These are phyloP conservation scores for Globisporangium iwayamae DNA, from an alignment of 352 stramenopile species.

Conservation along the genomic window DNA sequence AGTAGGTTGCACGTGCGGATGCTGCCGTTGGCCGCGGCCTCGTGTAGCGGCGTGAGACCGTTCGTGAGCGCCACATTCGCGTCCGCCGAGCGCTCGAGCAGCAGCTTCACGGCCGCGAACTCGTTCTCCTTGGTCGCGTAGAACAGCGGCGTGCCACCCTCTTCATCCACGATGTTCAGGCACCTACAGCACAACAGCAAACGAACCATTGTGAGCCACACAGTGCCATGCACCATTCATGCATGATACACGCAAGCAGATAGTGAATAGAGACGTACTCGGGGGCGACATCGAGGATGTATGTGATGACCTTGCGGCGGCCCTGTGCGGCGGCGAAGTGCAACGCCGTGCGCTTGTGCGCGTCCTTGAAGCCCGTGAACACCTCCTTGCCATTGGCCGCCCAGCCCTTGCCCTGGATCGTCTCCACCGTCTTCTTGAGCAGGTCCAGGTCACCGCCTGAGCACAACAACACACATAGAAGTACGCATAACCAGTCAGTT, in stretches of 20 bases:
- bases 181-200: conserved; percentile 11
- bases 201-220: neutral
- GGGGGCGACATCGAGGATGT: conserved; percentile 61
- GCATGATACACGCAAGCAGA: neutral
- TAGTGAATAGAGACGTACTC: conserved; percentile 22
- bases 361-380: conserved; percentile 76
- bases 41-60: conserved; percentile 61
- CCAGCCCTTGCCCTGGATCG: conserved; percentile 56
- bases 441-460: conserved; percentile 72
- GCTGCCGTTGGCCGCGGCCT: conserved; percentile 66
- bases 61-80: conserved; percentile 51
- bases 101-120: conserved; percentile 58
- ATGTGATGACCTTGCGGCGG: conserved; percentile 68
- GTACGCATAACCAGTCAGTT: neutral
- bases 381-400: conserved; percentile 48
- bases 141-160: conserved; percentile 64
- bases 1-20: conserved; percentile 56
- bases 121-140: conserved; percentile 79
- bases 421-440: conserved; percentile 59
- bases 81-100: conserved; percentile 57
- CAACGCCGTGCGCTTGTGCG: conserved; percentile 73
- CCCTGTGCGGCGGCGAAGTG: conserved; percentile 80
- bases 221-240: neutral
- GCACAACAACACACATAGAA: neutral
- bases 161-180: conserved; percentile 64